These are phyloP conservation scores for Dryas alaskensis DNA, from an alignment of 306 rosid species.

Conservation along the genomic window DNA sequence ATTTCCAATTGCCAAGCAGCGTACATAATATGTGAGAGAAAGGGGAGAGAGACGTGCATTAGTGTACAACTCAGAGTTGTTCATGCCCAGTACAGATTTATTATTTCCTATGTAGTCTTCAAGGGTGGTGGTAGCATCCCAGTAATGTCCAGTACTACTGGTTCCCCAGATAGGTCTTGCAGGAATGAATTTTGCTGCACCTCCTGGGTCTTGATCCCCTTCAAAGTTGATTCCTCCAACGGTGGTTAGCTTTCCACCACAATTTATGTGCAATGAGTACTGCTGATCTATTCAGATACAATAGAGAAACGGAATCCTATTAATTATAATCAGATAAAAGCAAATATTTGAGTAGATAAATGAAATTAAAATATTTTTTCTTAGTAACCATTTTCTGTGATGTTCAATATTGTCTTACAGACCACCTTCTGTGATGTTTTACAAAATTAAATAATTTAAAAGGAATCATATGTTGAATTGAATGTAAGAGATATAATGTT, in stretches of 20 bases:
- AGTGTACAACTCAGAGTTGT: conserved; percentile 37
- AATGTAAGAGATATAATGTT: background rate
- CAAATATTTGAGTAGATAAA: too few species aligned
- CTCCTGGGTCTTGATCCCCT: background rate
- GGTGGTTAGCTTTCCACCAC: background rate
- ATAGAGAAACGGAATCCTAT: background rate
- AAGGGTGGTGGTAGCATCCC: conserved; percentile 34
- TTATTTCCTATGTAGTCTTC: conserved; percentile 27
- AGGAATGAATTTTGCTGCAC: background rate
- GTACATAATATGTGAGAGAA: conserved; percentile 53
- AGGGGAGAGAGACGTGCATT: conserved; percentile 51
- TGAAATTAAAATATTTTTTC: too few species aligned
- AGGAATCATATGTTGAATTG: background rate
- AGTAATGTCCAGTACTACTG: conserved; percentile 51
- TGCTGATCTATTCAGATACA: background rate
- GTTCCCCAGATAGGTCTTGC: conserved; percentile 40
- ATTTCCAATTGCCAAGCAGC: conserved; percentile 62
- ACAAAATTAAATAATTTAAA: too few species aligned
- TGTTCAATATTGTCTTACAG: background rate
- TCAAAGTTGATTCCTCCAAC: background rate
- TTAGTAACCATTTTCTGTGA: too few species aligned
- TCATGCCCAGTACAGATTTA: conserved; percentile 24
- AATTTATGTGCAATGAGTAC: conserved; percentile 4
- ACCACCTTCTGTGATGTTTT: background rate
- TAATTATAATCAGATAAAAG: background rate